Conservation (phyloP, 345 rosid genomes). For the Psidium guajava region DNA sequence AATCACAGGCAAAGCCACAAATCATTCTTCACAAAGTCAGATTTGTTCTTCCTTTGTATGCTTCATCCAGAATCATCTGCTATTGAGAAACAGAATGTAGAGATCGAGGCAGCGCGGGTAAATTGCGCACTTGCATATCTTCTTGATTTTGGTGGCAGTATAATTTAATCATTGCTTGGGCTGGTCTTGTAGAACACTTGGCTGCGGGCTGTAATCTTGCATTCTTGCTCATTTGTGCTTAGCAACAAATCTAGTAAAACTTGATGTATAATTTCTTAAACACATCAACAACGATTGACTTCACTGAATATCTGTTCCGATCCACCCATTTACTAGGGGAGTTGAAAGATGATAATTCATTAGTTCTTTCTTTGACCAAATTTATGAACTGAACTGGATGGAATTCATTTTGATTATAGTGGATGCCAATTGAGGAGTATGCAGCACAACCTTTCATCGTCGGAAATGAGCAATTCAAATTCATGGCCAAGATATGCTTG, state of each 20-base stretch:
- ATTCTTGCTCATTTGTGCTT: neutral
- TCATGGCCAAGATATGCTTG: conserved; percentile 47
- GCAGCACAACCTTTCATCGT: conserved; percentile 42
- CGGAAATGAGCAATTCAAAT: conserved; percentile 28
- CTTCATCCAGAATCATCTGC: conserved; percentile 17
- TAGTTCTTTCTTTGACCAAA: neutral
- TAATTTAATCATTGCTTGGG: neutral
- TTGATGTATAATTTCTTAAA: neutral
- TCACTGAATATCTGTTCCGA: neutral
- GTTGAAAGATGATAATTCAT: neutral
- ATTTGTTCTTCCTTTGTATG: conserved; percentile 29
- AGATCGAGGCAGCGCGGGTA: conserved; percentile 32
- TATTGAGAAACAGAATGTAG: conserved; percentile 20
- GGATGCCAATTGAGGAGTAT: conserved; percentile 67
- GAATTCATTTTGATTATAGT: conserved; percentile 18
- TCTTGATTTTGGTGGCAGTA: neutral
- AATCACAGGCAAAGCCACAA: conserved; percentile 24
- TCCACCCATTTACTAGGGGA: neutral
- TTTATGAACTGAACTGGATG: neutral
- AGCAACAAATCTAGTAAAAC: neutral
- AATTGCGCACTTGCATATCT: neutral
- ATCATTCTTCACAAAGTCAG: conserved; percentile 27
- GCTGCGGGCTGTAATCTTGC: neutral
- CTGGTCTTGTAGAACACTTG: neutral
- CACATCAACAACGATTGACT: neutral